phyloP scores from a whole-genome alignment of 495 filamentous ascomycete species.

The Aspergillus diversus region DNA sequence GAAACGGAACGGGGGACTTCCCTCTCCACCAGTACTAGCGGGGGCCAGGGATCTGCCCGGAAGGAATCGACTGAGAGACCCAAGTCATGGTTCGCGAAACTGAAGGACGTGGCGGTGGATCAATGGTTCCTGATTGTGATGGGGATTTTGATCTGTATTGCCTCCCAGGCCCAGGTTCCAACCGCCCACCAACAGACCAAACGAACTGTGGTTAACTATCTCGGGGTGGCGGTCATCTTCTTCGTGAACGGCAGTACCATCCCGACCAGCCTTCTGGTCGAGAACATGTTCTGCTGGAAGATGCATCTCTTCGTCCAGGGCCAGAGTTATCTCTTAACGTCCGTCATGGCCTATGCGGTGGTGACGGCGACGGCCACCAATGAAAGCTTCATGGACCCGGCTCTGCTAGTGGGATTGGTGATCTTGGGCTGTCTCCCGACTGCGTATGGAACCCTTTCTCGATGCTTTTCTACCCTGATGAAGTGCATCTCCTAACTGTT shows the following conservation, averaged over 20 bases:
- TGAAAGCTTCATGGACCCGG: conserved; percentile 42
- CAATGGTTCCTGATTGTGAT: conserved; percentile 3
- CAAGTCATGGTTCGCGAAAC: neutral
- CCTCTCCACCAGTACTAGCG: no score
- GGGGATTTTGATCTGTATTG: conserved; percentile 31
- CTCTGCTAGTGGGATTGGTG: conserved; percentile 44
- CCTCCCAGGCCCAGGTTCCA: conserved; percentile 46
- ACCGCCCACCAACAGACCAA: conserved; percentile 35
- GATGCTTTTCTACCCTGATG: no score
- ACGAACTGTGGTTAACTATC: conserved; percentile 37
- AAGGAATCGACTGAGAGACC: neutral
- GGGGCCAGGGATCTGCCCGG: no score
- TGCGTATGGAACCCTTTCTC: no score
- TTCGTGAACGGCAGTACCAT: conserved; percentile 48
- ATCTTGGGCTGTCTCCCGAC: conserved; percentile 42
- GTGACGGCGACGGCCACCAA: conserved; percentile 33
- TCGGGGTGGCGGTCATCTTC: conserved; percentile 43
- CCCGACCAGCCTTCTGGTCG: conserved; percentile 26
- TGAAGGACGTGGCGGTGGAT: neutral
- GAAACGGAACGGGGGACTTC: no score
- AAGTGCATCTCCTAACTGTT: no score
- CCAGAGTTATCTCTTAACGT: neutral
- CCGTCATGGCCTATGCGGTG: neutral
- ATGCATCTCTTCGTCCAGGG: neutral
- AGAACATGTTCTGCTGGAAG: neutral